Evolutionary conservation across 2,329 filamentous ascomycete species (phyloP).

Genomic region (Ceratocystis colombiana): DNA sequence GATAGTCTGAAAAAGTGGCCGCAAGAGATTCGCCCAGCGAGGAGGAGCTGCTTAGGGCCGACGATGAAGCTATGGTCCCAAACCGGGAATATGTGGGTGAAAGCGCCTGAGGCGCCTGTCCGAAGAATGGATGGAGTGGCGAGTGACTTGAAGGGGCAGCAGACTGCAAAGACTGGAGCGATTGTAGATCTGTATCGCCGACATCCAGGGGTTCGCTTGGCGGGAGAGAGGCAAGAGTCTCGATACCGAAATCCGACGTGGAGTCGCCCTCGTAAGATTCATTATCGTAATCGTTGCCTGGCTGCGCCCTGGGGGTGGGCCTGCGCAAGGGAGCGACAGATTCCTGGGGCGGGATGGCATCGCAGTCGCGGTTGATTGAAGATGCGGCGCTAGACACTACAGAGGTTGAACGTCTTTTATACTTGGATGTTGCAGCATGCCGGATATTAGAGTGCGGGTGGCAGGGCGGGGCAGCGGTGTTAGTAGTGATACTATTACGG

Average conservation of each 20-base stretch:
- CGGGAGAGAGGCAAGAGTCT: constrained; percentile 16
- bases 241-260: constrained; percentile 17
- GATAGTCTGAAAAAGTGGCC: constrained; percentile 39
- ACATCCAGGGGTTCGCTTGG: constrained; percentile 14
- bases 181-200: constrained; percentile 22
- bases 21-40: constrained; percentile 45
- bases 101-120: not conserved
- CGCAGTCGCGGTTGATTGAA: not conserved
- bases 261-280: not conserved
- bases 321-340: not conserved
- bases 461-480: not conserved
- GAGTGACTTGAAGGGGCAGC: not conserved
- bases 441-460: constrained; percentile 10
- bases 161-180: constrained; percentile 23
- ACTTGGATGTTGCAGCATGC: not conserved
- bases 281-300: not conserved
- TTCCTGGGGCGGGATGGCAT: not conserved
- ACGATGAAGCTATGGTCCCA: constrained; percentile 26
- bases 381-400: not conserved
- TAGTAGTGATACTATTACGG: not conserved
- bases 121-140: not conserved
- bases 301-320: not conserved
- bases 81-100: constrained; percentile 30
- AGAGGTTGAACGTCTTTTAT: not conserved
- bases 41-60: constrained; percentile 38